phyloP scores from a whole-genome alignment of 345 rosid genomes.

The Linum usitatissimum region DNA sequence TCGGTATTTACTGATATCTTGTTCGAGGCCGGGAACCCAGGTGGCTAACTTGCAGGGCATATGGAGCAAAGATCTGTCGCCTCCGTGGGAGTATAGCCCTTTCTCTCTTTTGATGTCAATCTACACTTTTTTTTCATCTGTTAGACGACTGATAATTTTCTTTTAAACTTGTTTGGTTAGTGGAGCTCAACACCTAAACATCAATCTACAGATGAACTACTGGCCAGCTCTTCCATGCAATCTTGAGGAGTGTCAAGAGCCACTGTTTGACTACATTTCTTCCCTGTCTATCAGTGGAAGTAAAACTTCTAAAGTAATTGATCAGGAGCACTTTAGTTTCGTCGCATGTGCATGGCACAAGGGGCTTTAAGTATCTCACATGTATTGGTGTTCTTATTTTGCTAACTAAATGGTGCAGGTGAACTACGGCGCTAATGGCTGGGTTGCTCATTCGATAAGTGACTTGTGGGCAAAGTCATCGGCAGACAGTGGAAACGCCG shows the following conservation, averaged over 20 bases:
- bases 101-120: constrained; percentile 4
- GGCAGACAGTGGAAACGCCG: constrained; percentile 53
- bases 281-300: constrained; percentile 59
- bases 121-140: neutral
- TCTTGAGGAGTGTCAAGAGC: constrained; percentile 77
- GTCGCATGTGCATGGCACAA: neutral
- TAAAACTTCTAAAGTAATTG: no score
- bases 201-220: neutral
- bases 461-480: constrained; percentile 97
- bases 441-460: constrained; percentile 81
- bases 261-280: constrained; percentile 63
- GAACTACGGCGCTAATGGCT: constrained; percentile 30
- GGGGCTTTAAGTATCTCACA: neutral
- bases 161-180: neutral
- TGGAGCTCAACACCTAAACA: neutral
- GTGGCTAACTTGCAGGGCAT: constrained; percentile 91
- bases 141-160: neutral
- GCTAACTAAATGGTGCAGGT: neutral
- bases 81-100: constrained; percentile 65
- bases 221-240: constrained; percentile 92
- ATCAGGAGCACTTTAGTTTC: no score
- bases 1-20: constrained; percentile 77
- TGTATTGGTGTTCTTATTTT: neutral
- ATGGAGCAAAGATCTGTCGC: constrained; percentile 75
- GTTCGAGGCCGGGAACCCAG: constrained; percentile 84